These are phyloP conservation scores for Sclerotinia glacialis DNA, from an alignment of 2,329 filamentous ascomycete species.

Conservation along the genomic window DNA sequence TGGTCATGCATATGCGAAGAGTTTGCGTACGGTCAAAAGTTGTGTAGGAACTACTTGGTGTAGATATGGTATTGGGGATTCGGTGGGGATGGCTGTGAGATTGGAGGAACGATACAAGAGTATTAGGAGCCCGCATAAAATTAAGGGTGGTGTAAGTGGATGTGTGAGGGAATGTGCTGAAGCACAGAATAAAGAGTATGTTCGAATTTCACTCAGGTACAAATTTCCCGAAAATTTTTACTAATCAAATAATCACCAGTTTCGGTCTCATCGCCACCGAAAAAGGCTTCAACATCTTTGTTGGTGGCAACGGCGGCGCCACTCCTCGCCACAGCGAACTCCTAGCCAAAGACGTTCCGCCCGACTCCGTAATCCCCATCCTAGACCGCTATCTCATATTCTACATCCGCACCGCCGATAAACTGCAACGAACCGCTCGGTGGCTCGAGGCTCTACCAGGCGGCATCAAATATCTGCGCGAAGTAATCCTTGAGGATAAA, in stretches of 20 bases:
- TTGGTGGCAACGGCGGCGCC: constrained; percentile 84
- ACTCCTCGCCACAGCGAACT: constrained; percentile 80
- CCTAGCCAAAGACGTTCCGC: constrained; percentile 80
- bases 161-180: constrained; percentile 93
- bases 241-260: constrained; percentile 43
- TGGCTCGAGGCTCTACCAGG: constrained; percentile 85
- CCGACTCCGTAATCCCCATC: constrained; percentile 77
- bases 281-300: constrained; percentile 91
- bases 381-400: constrained; percentile 89
- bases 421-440: constrained; percentile 80
- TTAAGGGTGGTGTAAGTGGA: constrained; percentile 86
- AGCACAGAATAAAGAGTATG: constrained; percentile 85
- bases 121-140: constrained; percentile 83
- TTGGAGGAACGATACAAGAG: constrained; percentile 91
- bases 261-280: constrained; percentile 91
- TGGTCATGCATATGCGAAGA: constrained; percentile 88
- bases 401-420: constrained; percentile 90
- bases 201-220: too few species aligned
- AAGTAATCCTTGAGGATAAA: constrained; percentile 81
- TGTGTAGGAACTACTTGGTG: constrained; percentile 93
- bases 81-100: constrained; percentile 84
- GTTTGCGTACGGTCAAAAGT: constrained; percentile 83
- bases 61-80: constrained; percentile 82
- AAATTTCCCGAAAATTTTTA: too few species aligned
- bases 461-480: constrained; percentile 76